A percentile compares a stretch with the other conserved stretches of the same genome.
phyloP scores from a whole-genome alignment of 2,329 filamentous ascomycete genomes.

The Rachicladosporium sp. region DNA sequence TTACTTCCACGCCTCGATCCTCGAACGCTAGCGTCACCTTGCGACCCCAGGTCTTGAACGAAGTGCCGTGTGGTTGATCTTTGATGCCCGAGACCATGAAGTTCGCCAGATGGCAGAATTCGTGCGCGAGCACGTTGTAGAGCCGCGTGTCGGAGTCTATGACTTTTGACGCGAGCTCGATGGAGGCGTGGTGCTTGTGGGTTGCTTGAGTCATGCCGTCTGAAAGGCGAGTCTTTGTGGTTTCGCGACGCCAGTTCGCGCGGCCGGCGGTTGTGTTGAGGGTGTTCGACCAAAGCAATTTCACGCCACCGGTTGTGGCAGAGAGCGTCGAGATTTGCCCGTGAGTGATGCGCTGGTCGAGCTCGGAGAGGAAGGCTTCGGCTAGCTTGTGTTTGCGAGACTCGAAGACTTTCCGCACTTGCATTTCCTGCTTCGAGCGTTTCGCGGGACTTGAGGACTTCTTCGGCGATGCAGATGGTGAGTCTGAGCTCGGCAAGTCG shows the following conservation, averaged over 20 bases:
- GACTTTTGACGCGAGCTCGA: constrained; percentile 81
- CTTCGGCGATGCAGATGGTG: constrained; percentile 25
- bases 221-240: constrained; percentile 21
- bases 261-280: constrained; percentile 65
- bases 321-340: constrained; percentile 49
- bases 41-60: constrained; percentile 68
- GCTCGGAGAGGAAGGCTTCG: constrained; percentile 50
- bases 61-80: constrained; percentile 66
- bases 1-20: constrained; percentile 57
- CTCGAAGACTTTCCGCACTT: constrained; percentile 49
- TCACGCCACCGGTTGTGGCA: constrained; percentile 54
- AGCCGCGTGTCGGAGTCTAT: constrained; percentile 67
- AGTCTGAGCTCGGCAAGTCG: constrained; percentile 9
- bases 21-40: constrained; percentile 44
- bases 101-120: constrained; percentile 88
- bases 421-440: constrained; percentile 19
- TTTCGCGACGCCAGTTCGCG: constrained; percentile 38
- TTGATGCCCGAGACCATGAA: constrained; percentile 73
- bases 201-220: constrained; percentile 12
- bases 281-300: constrained; percentile 63
- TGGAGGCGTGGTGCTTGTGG: constrained; percentile 49
- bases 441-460: constrained; percentile 26
- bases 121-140: constrained; percentile 85
- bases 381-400: constrained; percentile 51
- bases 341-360: constrained; percentile 53